Base-by-base conservation (phyloP, 1,284 basidiomycete genomes). In the Rugosomyces carneus region DNA sequence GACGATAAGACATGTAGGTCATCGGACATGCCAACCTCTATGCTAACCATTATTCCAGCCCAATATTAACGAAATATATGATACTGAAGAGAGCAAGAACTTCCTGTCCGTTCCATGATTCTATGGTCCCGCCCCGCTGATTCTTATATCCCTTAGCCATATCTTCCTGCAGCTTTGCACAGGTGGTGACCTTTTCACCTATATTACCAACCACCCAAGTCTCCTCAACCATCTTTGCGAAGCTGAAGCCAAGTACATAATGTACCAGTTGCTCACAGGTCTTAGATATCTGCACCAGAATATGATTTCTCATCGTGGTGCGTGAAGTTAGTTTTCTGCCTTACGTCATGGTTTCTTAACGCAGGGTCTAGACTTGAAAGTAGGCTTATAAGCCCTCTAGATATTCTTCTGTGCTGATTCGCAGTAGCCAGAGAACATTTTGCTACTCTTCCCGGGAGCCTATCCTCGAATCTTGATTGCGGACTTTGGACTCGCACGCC, bases 401-500 rank as follows among this genome's bases (percentile, higher is more conserved):
- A 16, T 11, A 19, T 21, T 21, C 34, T 10, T 35, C 31, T 5
- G 36, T 40, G n/a, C 36, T 42, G 23, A 48, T 20, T 34, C 19
- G 24, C 27, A 50, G 27, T 46, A 89, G 85, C 89, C 89, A 27
- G 90, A 93, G 65, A 93, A 93, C 55, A 83, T 93, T 44, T 71
- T 94, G 7, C 72, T 94, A 2, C 70, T 80, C 53, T 71, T 75
- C 2, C 82, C 86, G 6, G 84, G 84, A 1, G 76, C 84, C 1
- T 93, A 88, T 60, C 91, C 90, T 38, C 81, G 83, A 34, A 78
- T 92, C 35, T 73, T 89, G 47, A 83, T 93, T 32, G 89, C 85
- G 13, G 90, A 93, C 63, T 92, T 93, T 59, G 91, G 91, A 5
- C 77, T 90, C 16, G 88, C 89, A 8, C 78, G 85, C n/a, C 76